These are phyloP conservation scores for Hypoxylon lenormandii DNA, from an alignment of 495 filamentous ascomycete genomes.

Conservation along the genomic window DNA sequence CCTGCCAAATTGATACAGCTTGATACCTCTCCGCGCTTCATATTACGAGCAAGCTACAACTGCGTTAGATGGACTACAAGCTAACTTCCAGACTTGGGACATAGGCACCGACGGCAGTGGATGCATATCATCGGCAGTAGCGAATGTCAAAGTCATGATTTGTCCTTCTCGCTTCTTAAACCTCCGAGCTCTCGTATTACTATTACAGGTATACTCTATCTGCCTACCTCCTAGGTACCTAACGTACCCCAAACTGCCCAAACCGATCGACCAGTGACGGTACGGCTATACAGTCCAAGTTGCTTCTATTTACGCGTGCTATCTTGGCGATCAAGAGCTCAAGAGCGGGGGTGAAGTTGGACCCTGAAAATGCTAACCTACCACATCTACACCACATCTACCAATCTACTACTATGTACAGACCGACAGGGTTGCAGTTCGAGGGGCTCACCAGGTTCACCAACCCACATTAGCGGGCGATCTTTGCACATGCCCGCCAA, in stretches of 20 bases:
- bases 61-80: neutral
- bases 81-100: neutral
- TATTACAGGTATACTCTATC: no score
- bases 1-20: conserved; percentile 34
- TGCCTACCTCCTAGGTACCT: no score
- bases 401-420: no score
- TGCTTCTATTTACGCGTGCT: neutral
- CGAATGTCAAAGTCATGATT: neutral
- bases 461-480: conserved; percentile 37
- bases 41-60: conserved; percentile 10
- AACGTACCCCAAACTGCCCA: no score
- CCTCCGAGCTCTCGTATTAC: conserved; percentile 10
- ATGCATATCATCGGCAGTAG: neutral
- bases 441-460: conserved; percentile 39
- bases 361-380: conserved; percentile 26
- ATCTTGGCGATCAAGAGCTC: conserved; percentile 8
- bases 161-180: conserved; percentile 13
- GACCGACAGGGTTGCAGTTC: conserved; percentile 33
- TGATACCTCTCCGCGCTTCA: conserved; percentile 10
- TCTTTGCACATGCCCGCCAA: conserved; percentile 43
- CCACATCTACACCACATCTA: conserved; percentile 9
- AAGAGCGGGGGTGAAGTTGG: conserved; percentile 30
- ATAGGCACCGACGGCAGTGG: neutral
- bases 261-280: no score
- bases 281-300: neutral